These are phyloP conservation scores for Gracilariopsis chorda DNA, from an alignment of 23 red algal species.

Conservation along the genomic window DNA sequence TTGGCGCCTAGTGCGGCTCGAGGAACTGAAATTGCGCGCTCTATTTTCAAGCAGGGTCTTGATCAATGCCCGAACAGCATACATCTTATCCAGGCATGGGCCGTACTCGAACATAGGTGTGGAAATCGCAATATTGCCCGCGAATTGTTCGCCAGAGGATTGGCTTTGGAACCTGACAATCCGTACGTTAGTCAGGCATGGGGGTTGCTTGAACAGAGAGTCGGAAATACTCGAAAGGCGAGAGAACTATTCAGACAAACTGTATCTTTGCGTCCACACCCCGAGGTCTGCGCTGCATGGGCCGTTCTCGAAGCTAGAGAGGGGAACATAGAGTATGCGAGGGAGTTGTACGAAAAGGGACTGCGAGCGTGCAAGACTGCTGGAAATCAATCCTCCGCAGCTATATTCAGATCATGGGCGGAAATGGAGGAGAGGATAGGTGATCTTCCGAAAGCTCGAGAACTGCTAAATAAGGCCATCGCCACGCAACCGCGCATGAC, in stretches of 20 bases:
- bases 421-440: conserved; percentile 86
- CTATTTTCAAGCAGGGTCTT: conserved; percentile 66
- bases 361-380: conserved; percentile 17
- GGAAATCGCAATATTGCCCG: conserved; percentile 75
- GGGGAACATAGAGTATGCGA: conserved; percentile 62
- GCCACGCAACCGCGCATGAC: conserved; percentile 25
- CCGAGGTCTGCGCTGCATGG: conserved; percentile 84
- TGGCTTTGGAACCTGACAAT: conserved; percentile 76
- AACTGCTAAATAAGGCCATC: conserved; percentile 78
- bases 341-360: conserved; percentile 78
- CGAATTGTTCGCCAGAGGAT: conserved; percentile 72
- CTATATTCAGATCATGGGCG: conserved; percentile 71
- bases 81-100: conserved; percentile 93
- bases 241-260: conserved; percentile 67
- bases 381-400: conserved; percentile 13
- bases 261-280: conserved; percentile 21
- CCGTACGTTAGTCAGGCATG: conserved; percentile 95
- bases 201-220: conserved; percentile 91
- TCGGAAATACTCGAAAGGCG: conserved; percentile 72
- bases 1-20: not conserved
- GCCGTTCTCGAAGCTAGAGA: conserved; percentile 83
- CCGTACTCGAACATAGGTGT: conserved; percentile 80
- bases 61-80: conserved; percentile 71
- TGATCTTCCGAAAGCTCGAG: conserved; percentile 60
- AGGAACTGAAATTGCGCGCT: conserved; percentile 25